Percentiles rank a stretch among this genome's conserved stretches.
These are phyloP conservation scores for Hyaloperonospora brassicae DNA, from an alignment of 352 stramenopile species.

Conservation along the genomic window DNA sequence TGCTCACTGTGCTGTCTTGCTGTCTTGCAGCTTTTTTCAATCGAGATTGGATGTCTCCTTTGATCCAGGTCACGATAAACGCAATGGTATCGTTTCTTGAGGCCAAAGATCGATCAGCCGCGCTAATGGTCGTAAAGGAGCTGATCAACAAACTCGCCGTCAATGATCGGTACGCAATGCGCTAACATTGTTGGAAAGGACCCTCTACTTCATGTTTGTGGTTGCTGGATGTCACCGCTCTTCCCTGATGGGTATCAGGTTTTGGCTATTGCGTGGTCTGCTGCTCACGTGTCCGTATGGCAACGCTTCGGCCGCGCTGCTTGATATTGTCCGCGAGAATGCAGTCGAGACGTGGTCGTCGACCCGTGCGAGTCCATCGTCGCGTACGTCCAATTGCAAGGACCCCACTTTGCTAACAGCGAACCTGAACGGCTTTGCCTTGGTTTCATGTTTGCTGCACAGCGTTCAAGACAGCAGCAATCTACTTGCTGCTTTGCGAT, in stretches of 20 bases:
- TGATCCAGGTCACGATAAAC: constrained; percentile 58
- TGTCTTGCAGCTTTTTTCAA: constrained; percentile 25
- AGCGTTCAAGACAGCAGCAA: constrained; percentile 23
- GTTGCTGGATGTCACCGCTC: background rate
- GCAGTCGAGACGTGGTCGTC: constrained; percentile 36
- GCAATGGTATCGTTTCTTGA: constrained; percentile 63
- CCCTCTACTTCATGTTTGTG: background rate
- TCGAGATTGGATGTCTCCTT: constrained; percentile 46
- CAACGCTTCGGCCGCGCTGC: constrained; percentile 54
- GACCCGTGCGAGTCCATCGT: constrained; percentile 7
- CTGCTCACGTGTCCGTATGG: constrained; percentile 56
- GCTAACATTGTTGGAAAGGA: background rate
- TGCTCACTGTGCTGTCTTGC: background rate
- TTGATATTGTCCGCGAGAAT: constrained; percentile 53
- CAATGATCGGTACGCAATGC: constrained; percentile 27
- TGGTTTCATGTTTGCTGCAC: background rate
- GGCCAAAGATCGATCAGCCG: constrained; percentile 27
- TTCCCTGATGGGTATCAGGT: constrained; percentile 22
- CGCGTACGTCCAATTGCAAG: constrained; percentile 23
- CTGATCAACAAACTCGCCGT: constrained; percentile 33
- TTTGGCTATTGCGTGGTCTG: constrained; percentile 38
- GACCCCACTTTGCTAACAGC: background rate
- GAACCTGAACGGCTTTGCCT: constrained; percentile 3
- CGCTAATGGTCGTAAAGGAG: constrained; percentile 29
- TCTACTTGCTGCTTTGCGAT: constrained; percentile 29